Percentiles rank a stretch among this genome's conserved stretches.
Evolutionary conservation across 768 basidiomycete genomes (phyloP).

Genomic region (Tricholoma sp.): DNA sequence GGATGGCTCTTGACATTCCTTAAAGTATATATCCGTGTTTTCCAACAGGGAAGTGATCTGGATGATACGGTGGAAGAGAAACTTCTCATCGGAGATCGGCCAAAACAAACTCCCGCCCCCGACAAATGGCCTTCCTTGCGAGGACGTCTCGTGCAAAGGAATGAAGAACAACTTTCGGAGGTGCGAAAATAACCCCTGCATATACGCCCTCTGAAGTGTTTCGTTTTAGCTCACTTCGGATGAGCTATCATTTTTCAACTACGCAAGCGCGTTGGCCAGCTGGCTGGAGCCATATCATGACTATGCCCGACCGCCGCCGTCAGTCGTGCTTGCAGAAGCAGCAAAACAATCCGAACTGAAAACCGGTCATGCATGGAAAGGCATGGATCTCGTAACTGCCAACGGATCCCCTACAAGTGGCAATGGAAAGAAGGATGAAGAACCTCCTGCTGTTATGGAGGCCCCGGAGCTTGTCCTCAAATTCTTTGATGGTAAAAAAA

Average conservation of each 20-base stretch:
- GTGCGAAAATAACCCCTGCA: slow-evolving; percentile 25
- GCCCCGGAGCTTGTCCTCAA: slow-evolving; percentile 47
- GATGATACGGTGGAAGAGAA: slow-evolving; percentile 81
- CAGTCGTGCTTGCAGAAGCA: slow-evolving; percentile 68
- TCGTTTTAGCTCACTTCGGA: slow-evolving; percentile 55
- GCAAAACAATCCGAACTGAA: slow-evolving; percentile 68
- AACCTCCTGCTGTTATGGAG: slow-evolving; percentile 59
- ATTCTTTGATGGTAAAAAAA: slow-evolving; percentile 58
- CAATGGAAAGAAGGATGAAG: slow-evolving; percentile 64
- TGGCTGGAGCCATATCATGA: slow-evolving; percentile 81
- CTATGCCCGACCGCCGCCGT: slow-evolving; percentile 63
- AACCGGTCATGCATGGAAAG: slow-evolving; percentile 62
- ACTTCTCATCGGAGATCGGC: slow-evolving; percentile 73
- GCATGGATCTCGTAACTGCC: slow-evolving; percentile 46
- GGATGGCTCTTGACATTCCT: slow-evolving; percentile 72
- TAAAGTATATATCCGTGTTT: slow-evolving; percentile 70
- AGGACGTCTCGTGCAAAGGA: slow-evolving; percentile 51
- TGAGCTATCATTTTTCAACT: slow-evolving; percentile 54
- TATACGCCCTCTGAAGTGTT: slow-evolving; percentile 8
- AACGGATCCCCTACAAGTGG: slow-evolving; percentile 37
- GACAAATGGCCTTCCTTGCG: slow-evolving; percentile 46
- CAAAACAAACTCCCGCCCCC: slow-evolving; percentile 53
- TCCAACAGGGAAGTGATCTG: slow-evolving; percentile 75
- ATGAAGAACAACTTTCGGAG: slow-evolving; percentile 50
- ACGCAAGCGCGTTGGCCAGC: slow-evolving; percentile 54